Evolutionary conservation across 805 yeast genomes (phyloP).

Genomic region (Cyberlindnera sargentensis): DNA sequence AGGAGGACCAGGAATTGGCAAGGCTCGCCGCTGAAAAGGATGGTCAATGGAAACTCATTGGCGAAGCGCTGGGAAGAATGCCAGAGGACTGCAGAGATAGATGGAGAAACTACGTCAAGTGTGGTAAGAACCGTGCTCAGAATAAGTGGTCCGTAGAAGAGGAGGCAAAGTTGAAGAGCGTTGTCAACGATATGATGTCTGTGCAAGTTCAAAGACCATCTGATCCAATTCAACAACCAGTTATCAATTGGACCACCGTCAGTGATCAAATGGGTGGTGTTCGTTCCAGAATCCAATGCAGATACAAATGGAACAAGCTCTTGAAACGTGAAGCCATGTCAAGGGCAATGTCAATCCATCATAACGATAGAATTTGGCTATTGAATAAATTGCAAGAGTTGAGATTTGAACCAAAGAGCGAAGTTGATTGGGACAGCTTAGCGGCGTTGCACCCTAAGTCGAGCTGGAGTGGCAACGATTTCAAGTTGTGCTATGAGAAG

Average conservation of each 20-base stretch:
- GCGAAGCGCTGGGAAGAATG: conserved; percentile 78
- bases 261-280: conserved; percentile 86
- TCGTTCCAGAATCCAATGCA: conserved; percentile 87
- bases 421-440: conserved; percentile 49
- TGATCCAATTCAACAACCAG: conserved; percentile 23
- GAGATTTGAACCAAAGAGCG: conserved; percentile 34
- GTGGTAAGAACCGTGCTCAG: conserved; percentile 69
- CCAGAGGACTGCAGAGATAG: conserved; percentile 97
- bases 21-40: conserved; percentile 57
- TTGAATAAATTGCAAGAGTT: conserved; percentile 38
- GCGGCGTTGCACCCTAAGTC: conserved; percentile 38
- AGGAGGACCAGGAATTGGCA: conserved; percentile 66
- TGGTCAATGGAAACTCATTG: conserved; percentile 87
- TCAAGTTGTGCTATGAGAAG: conserved; percentile 53
- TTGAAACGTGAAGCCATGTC: conserved; percentile 48
- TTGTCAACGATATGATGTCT: conserved; percentile 44
- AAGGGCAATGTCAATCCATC: conserved; percentile 36
- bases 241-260: conserved; percentile 86
- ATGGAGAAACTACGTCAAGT: conserved; percentile 92
- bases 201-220: conserved; percentile 21
- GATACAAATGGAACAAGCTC: conserved; percentile 91
- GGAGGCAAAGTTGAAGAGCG: conserved; percentile 52
- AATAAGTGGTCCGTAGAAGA: conserved; percentile 78
- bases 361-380: conserved; percentile 44
- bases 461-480: conserved; percentile 55